Conservation (phyloP, 2,329 filamentous ascomycete species). For the Sarocladium oryzae region DNA sequence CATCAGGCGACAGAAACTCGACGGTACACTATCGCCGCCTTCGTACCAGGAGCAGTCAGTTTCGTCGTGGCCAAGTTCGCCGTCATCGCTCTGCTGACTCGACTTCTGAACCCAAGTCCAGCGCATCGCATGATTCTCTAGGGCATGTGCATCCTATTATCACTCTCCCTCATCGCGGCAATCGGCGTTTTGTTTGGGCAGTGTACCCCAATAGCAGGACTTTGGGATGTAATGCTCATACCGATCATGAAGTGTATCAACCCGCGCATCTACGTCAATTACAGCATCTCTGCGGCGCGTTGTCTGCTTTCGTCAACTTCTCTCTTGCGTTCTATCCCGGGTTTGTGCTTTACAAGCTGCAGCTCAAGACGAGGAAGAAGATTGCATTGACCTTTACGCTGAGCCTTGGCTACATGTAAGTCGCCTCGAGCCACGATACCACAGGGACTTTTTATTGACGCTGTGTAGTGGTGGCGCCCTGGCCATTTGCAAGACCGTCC, state of each 20-base stretch:
- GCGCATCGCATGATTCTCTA: slow-evolving; percentile 18
- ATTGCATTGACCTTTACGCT: slow-evolving; percentile 17
- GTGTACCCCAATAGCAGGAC: slow-evolving; percentile 17
- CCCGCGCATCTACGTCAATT: slow-evolving; percentile 14
- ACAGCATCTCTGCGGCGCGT: slow-evolving; percentile 14
- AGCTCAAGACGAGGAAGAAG: slow-evolving; percentile 20
- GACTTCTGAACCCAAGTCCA: slow-evolving; percentile 11
- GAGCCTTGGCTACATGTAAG: slow-evolving; percentile 20
- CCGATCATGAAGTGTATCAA: slow-evolving; percentile 13
- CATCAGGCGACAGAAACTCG: slow-evolving; percentile 9
- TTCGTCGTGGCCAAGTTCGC: slow-evolving; percentile 23
- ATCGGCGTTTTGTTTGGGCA: slow-evolving; percentile 18
- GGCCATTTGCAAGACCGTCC: slow-evolving; percentile 25
- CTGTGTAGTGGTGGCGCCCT: slow-evolving; percentile 14
- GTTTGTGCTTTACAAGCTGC: slow-evolving; percentile 16
- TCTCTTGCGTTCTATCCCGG: slow-evolving; percentile 21
- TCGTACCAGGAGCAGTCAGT: slow-evolving; percentile 18
- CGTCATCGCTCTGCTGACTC: slow-evolving; percentile 18
- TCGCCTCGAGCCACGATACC: neutral
- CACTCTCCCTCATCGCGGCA: slow-evolving; percentile 12
- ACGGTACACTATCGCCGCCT: neutral
- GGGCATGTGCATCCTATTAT: slow-evolving; percentile 18
- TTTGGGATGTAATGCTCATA: slow-evolving; percentile 15
- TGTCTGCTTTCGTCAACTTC: slow-evolving; percentile 19
- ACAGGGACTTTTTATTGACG: neutral